These are phyloP conservation scores for Naganishia kalamii DNA, from an alignment of 768 basidiomycete species.

Conservation along the genomic window DNA sequence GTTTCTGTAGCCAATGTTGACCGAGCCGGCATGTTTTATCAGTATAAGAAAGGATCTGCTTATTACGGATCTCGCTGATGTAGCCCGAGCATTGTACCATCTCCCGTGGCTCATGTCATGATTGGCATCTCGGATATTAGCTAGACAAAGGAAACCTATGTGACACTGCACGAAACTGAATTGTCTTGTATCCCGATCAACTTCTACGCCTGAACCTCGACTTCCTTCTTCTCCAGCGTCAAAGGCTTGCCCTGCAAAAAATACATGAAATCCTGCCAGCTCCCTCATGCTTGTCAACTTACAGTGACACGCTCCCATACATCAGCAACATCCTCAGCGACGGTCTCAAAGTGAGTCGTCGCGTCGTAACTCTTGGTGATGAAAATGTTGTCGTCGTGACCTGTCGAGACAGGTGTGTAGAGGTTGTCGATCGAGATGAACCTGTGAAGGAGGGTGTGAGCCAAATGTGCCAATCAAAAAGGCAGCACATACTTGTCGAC, in stretches of 20 bases:
- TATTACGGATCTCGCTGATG: too few species aligned
- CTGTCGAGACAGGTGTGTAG: conserved; percentile 79
- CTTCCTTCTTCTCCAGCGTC: conserved; percentile 44
- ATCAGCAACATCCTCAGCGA: conserved; percentile 92
- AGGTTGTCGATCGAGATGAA: conserved; percentile 83
- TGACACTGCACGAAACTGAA: too few species aligned
- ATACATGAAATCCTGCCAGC: neutral
- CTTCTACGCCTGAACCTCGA: conserved; percentile 37
- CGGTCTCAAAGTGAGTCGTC: conserved; percentile 97
- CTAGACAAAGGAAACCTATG: too few species aligned
- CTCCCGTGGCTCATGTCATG: too few species aligned
- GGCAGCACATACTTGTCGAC: conserved; percentile 73
- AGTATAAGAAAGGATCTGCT: too few species aligned
- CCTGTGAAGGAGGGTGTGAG: conserved; percentile 49
- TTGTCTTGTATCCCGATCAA: too few species aligned
- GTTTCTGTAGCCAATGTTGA: too few species aligned
- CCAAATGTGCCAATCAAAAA: neutral
- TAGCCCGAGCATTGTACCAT: too few species aligned
- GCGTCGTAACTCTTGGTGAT: conserved; percentile 98
- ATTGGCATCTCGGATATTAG: too few species aligned
- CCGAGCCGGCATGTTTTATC: too few species aligned
- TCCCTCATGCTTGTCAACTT: neutral
- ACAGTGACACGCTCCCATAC: conserved; percentile 77
- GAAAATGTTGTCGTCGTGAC: conserved; percentile 82
- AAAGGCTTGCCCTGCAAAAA: conserved; percentile 37